Evolutionary conservation across 495 filamentous ascomycete species (phyloP).

Genomic region (Penicillium tannophilum): DNA sequence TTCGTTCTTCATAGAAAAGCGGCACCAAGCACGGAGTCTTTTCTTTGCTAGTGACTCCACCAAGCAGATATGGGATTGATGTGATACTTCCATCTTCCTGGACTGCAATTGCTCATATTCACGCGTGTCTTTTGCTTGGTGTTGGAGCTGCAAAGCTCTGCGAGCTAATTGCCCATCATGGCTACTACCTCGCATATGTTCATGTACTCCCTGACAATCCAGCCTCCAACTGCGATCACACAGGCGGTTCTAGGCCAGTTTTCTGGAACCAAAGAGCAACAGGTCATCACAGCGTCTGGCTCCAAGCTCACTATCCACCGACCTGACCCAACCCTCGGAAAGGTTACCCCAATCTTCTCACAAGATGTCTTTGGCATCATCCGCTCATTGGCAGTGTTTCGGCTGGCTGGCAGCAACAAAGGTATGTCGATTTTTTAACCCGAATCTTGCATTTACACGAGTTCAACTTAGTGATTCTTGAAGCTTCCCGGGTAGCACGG

Average conservation of each 20-base stretch:
- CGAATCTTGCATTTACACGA: conserved; percentile 48
- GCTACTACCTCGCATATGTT: conserved; percentile 97
- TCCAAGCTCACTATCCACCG: conserved; percentile 86
- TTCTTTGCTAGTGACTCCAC: conserved; percentile 15
- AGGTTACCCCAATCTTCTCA: conserved; percentile 79
- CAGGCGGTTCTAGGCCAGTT: conserved; percentile 94
- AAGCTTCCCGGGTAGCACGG: conserved; percentile 64
- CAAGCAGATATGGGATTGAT: conserved; percentile 47
- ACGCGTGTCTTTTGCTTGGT: neutral
- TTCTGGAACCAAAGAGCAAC: conserved; percentile 91
- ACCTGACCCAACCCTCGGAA: conserved; percentile 80
- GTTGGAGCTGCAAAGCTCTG: conserved; percentile 8
- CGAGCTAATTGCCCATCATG: conserved; percentile 63
- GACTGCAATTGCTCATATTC: conserved; percentile 35
- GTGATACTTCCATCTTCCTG: conserved; percentile 30
- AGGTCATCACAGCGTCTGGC: conserved; percentile 92
- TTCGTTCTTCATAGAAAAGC: conserved; percentile 1
- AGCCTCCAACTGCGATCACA: conserved; percentile 83
- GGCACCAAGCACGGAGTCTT: conserved; percentile 18
- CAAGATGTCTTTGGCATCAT: conserved; percentile 98
- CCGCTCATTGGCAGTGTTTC: conserved; percentile 80
- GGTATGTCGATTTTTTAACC: conserved; percentile 65
- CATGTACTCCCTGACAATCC: conserved; percentile 93
- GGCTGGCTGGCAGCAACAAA: conserved; percentile 91
- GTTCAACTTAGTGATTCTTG: conserved; percentile 92